Percentiles rank a stretch among this genome's conserved stretches.
Conservation (phyloP, 2,329 filamentous ascomycete genomes). For the Sporothrix protearum region DNA sequence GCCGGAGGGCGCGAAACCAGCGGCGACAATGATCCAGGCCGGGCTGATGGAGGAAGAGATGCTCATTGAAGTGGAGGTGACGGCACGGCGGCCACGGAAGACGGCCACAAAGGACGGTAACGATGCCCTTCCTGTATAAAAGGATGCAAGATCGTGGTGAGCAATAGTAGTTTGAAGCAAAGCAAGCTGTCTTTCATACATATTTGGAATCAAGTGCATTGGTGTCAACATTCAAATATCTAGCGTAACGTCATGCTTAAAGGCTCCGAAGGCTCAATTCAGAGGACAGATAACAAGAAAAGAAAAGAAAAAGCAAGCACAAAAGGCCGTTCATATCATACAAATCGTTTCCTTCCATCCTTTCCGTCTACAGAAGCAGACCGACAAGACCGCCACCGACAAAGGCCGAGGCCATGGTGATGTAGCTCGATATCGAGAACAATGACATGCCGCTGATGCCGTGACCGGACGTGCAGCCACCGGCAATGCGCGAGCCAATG, state of each 20-base stretch:
- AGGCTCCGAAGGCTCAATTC: not conserved
- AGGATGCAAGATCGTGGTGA: not conserved
- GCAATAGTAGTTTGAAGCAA: not conserved
- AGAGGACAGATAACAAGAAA: not conserved
- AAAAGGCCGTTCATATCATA: not conserved
- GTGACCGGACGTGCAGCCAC: conserved; percentile 66
- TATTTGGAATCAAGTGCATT: not conserved
- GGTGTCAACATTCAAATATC: not conserved
- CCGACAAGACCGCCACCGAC: conserved; percentile 40
- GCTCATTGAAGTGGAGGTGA: conserved; percentile 41
- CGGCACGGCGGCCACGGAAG: conserved; percentile 29
- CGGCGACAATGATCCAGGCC: conserved; percentile 53
- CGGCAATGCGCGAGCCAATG: conserved; percentile 59
- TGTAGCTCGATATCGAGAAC: conserved; percentile 58
- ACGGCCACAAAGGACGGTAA: not conserved
- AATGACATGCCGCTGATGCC: conserved; percentile 65
- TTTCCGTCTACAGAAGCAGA: conserved; percentile 5
- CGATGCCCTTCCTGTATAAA: not conserved
- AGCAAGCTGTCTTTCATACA: not conserved
- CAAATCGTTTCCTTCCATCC: not conserved
- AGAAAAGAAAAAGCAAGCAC: not conserved
- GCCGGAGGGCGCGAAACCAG: conserved; percentile 46
- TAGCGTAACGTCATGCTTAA: not conserved
- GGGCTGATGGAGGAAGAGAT: conserved; percentile 49
- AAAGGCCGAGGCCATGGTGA: conserved; percentile 59